These are phyloP conservation scores for Agapanthus africanus DNA, from an alignment of 106 monocot genomes.

Conservation along the genomic window DNA sequence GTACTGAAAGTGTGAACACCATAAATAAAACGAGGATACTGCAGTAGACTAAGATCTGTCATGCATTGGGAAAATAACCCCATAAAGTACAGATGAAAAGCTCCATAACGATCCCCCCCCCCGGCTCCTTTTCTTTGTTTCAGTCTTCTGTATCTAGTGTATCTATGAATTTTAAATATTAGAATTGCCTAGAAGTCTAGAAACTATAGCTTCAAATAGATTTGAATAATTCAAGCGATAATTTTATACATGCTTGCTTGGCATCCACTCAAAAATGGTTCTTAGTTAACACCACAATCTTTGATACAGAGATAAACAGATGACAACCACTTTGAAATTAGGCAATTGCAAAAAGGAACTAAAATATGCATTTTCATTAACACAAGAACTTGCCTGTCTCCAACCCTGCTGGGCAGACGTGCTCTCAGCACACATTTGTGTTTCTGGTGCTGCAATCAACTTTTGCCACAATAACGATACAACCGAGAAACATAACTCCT, in stretches of 20 bases:
- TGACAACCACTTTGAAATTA: background rate
- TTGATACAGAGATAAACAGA: background rate
- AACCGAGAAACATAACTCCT: constrained; percentile 89
- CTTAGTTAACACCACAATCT: background rate
- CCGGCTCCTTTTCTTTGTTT: background rate
- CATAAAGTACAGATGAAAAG: background rate
- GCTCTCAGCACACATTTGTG: constrained; percentile 83
- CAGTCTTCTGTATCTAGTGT: background rate
- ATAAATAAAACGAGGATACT: background rate
- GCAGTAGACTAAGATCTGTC: background rate
- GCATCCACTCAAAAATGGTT: background rate
- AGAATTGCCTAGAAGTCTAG: background rate
- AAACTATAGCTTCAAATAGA: background rate
- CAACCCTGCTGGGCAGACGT: constrained; percentile 94
- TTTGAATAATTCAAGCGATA: background rate
- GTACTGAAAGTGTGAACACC: background rate
- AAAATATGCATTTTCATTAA: background rate
- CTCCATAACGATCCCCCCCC: background rate
- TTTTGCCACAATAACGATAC: constrained; percentile 96
- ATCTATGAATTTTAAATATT: background rate
- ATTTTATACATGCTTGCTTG: background rate
- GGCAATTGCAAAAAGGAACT: background rate
- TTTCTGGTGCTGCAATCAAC: constrained; percentile 77
- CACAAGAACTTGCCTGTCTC: constrained; percentile 59
- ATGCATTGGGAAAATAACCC: background rate